Evolutionary conservation across 1,284 basidiomycete genomes (phyloP), one percentile per base, ranked within the genome.

Genomic region (Clitocybe nebularis): DNA sequence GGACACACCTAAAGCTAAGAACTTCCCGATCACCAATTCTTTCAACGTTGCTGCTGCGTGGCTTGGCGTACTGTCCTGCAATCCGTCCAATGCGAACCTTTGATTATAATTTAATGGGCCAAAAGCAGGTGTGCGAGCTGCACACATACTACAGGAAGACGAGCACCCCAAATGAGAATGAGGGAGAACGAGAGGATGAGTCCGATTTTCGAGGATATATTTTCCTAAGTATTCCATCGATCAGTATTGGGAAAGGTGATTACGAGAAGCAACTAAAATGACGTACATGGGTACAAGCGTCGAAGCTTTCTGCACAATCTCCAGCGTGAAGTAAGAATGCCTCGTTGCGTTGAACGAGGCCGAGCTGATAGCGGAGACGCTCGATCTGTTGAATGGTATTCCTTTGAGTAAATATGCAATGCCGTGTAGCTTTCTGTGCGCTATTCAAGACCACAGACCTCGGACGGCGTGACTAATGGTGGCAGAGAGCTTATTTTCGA

Each of bases 41-140:
- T 61, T 99, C 95, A 14, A 80, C 93, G 3, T 75, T 72, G 56
- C 89, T 95, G 57, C 88, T 93, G 44, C 95, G 76, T 0, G 95
- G 95, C 64, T 98, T 98, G 22, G 93, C 95, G 55, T 97, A 98
- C 63, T 98, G 95, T 0, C 93, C 93, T 0, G 93, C 93, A 53
- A 96, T 95, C 20, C 93, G 79, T 4, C 91, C 91, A 48, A 96
- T 83, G 10, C 93, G 83, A 32, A 95, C 74, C 83, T 86, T 38
- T 21, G 14, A 7, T 19, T 20, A 14, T 14, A n/a, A 41, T 28
- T 38, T 36, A 36, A 33, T 21, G 13, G 36, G 19, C 34, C 19
- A 21, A 9, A 30, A 14, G 20, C 7, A 26, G 3, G 17, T 1
- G 6, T 20, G 19, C 6, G 29, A 13, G 3, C 23, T 2, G 9